These are phyloP conservation scores for Nannizzia gypsea DNA, from an alignment of 2,329 filamentous ascomycete genomes.

Conservation along the genomic window DNA sequence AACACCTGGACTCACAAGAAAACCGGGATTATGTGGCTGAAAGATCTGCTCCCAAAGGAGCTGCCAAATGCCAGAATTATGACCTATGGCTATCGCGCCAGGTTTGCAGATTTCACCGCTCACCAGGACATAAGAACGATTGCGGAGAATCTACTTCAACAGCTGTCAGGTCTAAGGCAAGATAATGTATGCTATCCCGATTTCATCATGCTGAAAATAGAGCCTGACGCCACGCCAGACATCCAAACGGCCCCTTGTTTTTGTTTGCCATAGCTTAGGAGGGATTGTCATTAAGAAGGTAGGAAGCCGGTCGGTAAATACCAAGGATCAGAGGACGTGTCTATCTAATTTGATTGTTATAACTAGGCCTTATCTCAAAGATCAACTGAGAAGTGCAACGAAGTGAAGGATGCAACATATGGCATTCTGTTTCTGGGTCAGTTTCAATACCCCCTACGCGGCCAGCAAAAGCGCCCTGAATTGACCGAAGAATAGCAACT, in stretches of 20 bases:
- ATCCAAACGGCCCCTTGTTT: slow-evolving; percentile 25
- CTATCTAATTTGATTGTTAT: no score
- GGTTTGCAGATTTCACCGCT: slow-evolving; percentile 6
- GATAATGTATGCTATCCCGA: no score
- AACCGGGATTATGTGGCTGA: slow-evolving; percentile 23
- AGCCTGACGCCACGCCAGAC: slow-evolving; percentile 13
- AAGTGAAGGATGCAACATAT: slow-evolving; percentile 3
- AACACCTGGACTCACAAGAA: slow-evolving; percentile 23
- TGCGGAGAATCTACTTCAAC: slow-evolving; percentile 15
- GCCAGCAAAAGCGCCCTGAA: no score
- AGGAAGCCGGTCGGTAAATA: no score
- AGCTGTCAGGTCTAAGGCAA: slow-evolving; percentile 5
- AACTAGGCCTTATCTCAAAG: slow-evolving; percentile 1
- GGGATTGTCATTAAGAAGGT: slow-evolving; percentile 30
- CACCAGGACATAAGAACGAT: neutral
- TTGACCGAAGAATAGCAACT: slow-evolving; percentile 2
- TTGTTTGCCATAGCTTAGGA: slow-evolving; percentile 30
- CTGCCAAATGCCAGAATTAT: slow-evolving; percentile 18
- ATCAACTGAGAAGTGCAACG: neutral
- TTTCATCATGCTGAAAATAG: neutral
- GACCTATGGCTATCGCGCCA: slow-evolving; percentile 21
- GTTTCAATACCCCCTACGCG: neutral
- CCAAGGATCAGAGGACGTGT: no score
- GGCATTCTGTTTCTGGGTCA: slow-evolving; percentile 8
- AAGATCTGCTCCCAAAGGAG: slow-evolving; percentile 22